These are phyloP conservation scores for Scheffersomyces titani DNA, from an alignment of 1,139 yeast genomes.

Conservation along the genomic window DNA sequence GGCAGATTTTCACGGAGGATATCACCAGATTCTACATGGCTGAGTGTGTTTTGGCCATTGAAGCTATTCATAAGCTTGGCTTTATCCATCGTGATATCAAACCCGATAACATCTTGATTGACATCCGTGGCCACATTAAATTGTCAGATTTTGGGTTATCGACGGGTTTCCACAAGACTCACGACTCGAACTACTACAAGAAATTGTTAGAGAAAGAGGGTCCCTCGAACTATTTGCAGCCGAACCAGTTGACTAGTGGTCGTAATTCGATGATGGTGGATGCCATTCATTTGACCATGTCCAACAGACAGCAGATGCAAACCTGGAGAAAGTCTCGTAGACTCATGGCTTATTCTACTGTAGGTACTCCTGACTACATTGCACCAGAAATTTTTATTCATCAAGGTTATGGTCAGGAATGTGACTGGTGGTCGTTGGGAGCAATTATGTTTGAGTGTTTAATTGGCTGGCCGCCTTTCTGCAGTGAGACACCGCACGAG, in stretches of 20 bases:
- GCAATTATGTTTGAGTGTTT: conserved; percentile 98
- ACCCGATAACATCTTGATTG: conserved; percentile 80
- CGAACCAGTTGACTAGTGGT: conserved; percentile 20
- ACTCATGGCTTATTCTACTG: conserved; percentile 97
- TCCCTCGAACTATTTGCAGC: conserved; percentile 26
- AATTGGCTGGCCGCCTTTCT: conserved; percentile 99
- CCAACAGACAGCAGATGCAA: conserved; percentile 95
- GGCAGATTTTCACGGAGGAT: conserved; percentile 86
- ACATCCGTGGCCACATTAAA: conserved; percentile 77
- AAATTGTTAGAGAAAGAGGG: conserved; percentile 67
- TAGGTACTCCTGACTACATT: conserved; percentile 98
- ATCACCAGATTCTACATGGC: conserved; percentile 85
- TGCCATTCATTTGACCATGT: conserved; percentile 92
- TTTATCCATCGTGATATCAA: conserved; percentile 79
- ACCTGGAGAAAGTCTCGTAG: conserved; percentile 98
- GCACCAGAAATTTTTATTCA: conserved; percentile 97
- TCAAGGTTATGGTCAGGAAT: conserved; percentile 98
- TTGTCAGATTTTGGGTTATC: conserved; percentile 81
- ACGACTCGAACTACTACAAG: conserved; percentile 75
- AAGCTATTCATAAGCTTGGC: conserved; percentile 78
- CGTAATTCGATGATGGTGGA: conserved; percentile 91
- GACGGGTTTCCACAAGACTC: conserved; percentile 85
- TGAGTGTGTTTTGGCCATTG: conserved; percentile 82
- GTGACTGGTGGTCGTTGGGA: conserved; percentile 99
- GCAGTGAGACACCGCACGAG: conserved; percentile 98